Conservation (phyloP, 306 rosid genomes). For the Begonia loranthoides region DNA sequence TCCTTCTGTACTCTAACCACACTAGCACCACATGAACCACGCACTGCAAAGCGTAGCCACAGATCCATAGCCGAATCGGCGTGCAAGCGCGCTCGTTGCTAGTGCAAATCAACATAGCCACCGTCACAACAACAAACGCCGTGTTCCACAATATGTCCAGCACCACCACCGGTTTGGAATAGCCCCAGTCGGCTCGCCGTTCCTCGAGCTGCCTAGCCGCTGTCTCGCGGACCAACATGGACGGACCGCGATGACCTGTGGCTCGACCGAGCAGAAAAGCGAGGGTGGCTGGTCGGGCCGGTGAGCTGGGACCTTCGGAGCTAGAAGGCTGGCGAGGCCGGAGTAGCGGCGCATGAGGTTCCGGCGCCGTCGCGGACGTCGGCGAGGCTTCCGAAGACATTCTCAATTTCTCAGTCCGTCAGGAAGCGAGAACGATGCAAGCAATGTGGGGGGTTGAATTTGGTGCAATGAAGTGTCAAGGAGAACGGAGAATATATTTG, state of each 20-base stretch:
- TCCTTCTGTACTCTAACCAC: conserved; percentile 58
- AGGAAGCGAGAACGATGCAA: no score
- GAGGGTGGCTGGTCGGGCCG: conserved; percentile 31
- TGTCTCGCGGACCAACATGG: conserved; percentile 79
- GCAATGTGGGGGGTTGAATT: no score
- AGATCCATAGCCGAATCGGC: conserved; percentile 79
- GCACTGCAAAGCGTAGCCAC: conserved; percentile 75
- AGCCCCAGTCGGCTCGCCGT: conserved; percentile 92
- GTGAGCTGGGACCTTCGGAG: conserved; percentile 16
- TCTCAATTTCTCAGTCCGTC: no score
- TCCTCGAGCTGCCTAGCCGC: conserved; percentile 87
- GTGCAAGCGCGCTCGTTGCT: conserved; percentile 37
- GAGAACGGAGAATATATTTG: no score
- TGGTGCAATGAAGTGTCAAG: no score
- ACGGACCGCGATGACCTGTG: conserved; percentile 69
- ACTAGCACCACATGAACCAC: conserved; percentile 64
- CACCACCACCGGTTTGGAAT: conserved; percentile 90
- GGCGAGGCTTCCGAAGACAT: conserved; percentile 36
- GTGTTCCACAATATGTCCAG: conserved; percentile 79
- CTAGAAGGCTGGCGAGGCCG: conserved; percentile 36
- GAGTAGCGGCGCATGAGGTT: conserved; percentile 50
- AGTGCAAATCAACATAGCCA: conserved; percentile 44
- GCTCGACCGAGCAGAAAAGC: conserved; percentile 64
- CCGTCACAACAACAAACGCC: conserved; percentile 63
- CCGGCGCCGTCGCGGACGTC: conserved; percentile 15